These are phyloP conservation scores for Pseudotulostoma volvatum DNA, from an alignment of 495 filamentous ascomycete species.

Conservation along the genomic window DNA sequence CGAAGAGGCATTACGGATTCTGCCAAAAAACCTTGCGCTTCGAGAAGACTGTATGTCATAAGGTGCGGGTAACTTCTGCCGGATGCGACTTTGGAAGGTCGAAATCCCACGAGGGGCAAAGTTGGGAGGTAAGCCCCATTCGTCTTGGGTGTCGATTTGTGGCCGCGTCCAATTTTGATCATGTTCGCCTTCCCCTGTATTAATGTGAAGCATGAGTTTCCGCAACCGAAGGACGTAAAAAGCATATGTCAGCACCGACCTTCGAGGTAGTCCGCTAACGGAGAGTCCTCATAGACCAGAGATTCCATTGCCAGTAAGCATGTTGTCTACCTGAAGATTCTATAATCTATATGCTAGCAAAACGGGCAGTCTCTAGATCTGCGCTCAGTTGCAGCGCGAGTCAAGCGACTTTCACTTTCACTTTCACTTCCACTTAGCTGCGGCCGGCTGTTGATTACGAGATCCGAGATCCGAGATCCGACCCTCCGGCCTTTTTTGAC, in stretches of 20 bases:
- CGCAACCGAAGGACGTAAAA: constrained; percentile 1
- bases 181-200: constrained; percentile 31
- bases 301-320: constrained; percentile 59
- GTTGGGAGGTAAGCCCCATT: constrained; percentile 22
- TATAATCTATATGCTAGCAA: too few species aligned
- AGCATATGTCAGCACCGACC: constrained; percentile 39
- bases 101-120: constrained; percentile 66
- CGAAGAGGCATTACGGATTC: constrained; percentile 41
- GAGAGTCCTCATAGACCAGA: constrained; percentile 76
- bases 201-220: constrained; percentile 6
- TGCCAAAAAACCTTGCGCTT: constrained; percentile 29
- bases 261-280: constrained; percentile 84
- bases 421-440: too few species aligned
- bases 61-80: constrained; percentile 45
- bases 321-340: too few species aligned
- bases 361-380: too few species aligned
- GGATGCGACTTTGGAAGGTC: constrained; percentile 47
- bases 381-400: too few species aligned
- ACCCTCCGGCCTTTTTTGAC: too few species aligned
- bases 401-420: too few species aligned
- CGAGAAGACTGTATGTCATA: constrained; percentile 40
- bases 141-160: constrained; percentile 25
- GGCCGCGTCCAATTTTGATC: constrained; percentile 27
- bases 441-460: too few species aligned
- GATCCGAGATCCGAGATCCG: too few species aligned